Evolutionary conservation across 345 rosid genomes (phyloP).

Genomic region (Eucalyptus lansdowneana): DNA sequence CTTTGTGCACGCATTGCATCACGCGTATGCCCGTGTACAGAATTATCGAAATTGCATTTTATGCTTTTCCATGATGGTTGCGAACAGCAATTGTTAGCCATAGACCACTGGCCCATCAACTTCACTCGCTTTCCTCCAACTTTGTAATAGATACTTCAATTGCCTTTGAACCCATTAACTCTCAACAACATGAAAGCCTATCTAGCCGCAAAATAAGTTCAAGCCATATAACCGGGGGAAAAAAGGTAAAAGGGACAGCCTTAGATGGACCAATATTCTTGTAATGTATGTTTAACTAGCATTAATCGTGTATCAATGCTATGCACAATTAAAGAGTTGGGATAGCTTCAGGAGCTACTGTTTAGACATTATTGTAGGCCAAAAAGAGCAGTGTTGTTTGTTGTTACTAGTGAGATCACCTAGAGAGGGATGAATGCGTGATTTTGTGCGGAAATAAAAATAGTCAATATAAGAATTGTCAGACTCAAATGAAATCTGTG

Average conservation of each 20-base stretch:
- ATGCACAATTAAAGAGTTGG: not conserved
- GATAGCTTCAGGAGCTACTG: not conserved
- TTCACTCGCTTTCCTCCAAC: not conserved
- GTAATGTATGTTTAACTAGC: not conserved
- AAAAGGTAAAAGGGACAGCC: not conserved
- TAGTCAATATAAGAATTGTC: no score
- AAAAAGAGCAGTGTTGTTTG: not conserved
- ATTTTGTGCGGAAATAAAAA: no score
- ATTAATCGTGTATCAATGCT: not conserved
- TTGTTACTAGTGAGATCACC: no score
- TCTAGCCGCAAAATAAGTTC: not conserved
- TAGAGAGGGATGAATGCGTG: no score
- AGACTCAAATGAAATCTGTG: no score
- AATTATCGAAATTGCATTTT: not conserved
- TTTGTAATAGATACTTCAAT: not conserved
- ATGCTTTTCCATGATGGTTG: not conserved
- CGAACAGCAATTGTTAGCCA: not conserved
- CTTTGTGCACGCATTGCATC: not conserved
- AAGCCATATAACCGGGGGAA: not conserved
- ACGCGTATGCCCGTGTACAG: no score
- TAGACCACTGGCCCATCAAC: not conserved
- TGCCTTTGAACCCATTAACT: not conserved
- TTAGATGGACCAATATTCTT: not conserved
- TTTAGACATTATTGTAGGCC: not conserved
- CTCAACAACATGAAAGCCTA: not conserved